phyloP scores from a whole-genome alignment of 2,329 filamentous ascomycete species.

The Catunica adiposa region DNA sequence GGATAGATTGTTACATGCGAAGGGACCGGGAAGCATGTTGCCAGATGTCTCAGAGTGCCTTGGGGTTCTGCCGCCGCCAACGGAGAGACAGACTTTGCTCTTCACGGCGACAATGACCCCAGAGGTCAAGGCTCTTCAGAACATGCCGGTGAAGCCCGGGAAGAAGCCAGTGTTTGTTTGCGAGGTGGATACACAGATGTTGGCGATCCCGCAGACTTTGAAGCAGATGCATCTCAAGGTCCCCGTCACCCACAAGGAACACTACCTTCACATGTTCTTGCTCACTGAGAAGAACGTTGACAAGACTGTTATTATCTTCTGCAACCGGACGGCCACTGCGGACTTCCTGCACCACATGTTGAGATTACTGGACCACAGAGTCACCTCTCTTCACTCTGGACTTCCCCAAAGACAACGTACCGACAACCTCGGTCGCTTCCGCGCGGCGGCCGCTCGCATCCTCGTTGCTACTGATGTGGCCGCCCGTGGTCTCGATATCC shows the following conservation, averaged over 20 bases:
- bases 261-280: slow-evolving; percentile 82
- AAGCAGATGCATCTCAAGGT: slow-evolving; percentile 75
- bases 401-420: slow-evolving; percentile 73
- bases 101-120: slow-evolving; percentile 94
- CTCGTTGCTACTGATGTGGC: slow-evolving; percentile 93
- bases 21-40: slow-evolving; percentile 72
- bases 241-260: slow-evolving; percentile 82
- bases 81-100: slow-evolving; percentile 74
- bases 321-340: slow-evolving; percentile 78
- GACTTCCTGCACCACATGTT: slow-evolving; percentile 80
- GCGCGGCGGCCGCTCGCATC: slow-evolving; percentile 72
- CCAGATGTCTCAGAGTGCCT: slow-evolving; percentile 84
- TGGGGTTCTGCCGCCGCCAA: slow-evolving; percentile 58
- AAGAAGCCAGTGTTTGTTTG: slow-evolving; percentile 73
- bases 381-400: slow-evolving; percentile 78
- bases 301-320: slow-evolving; percentile 81
- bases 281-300: slow-evolving; percentile 57
- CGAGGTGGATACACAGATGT: slow-evolving; percentile 60
- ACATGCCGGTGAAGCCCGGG: slow-evolving; percentile 50
- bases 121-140: slow-evolving; percentile 75
- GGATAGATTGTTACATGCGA: slow-evolving; percentile 64
- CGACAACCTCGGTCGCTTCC: slow-evolving; percentile 79
- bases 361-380: slow-evolving; percentile 69
- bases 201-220: slow-evolving; percentile 67
- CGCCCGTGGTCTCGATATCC: slow-evolving; percentile 85